Percentiles rank a stretch among this genome's conserved stretches.
phyloP scores from a whole-genome alignment of 2,329 filamentous ascomycete genomes.

The Colletotrichum sp. region DNA sequence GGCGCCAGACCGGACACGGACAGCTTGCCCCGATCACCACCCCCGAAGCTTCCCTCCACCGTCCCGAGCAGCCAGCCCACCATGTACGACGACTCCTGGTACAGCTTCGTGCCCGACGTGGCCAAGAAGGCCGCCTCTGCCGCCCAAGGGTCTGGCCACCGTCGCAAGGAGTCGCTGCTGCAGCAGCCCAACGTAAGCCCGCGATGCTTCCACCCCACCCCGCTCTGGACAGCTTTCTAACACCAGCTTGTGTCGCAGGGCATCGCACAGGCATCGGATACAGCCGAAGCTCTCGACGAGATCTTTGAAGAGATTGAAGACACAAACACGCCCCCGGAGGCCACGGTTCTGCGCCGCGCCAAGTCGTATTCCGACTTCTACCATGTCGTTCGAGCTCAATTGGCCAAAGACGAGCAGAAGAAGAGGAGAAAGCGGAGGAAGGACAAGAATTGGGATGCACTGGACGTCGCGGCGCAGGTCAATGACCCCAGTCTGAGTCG shows the following conservation, averaged over 20 bases:
- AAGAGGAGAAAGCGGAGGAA: slow-evolving; percentile 44
- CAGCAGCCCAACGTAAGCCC: slow-evolving; percentile 66
- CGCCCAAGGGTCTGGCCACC: slow-evolving; percentile 56
- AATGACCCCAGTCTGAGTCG: slow-evolving; percentile 22
- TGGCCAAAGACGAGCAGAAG: slow-evolving; percentile 54
- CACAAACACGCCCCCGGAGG: slow-evolving; percentile 66
- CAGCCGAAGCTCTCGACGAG: slow-evolving; percentile 61
- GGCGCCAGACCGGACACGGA: slow-evolving; percentile 3
- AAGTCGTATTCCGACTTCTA: slow-evolving; percentile 84
- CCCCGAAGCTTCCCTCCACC: background rate
- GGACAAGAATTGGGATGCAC: slow-evolving; percentile 55
- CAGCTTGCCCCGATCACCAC: background rate
- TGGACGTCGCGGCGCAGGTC: slow-evolving; percentile 38
- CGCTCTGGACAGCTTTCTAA: slow-evolving; percentile 26
- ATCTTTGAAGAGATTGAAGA: slow-evolving; percentile 62
- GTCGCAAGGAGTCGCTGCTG: slow-evolving; percentile 72
- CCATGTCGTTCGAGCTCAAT: slow-evolving; percentile 62
- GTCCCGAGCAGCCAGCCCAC: slow-evolving; percentile 19
- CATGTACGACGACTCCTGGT: slow-evolving; percentile 89
- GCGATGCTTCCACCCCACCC: background rate
- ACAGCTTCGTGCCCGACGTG: slow-evolving; percentile 74
- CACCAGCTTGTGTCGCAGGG: slow-evolving; percentile 43
- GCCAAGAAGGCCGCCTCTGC: slow-evolving; percentile 53
- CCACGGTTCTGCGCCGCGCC: slow-evolving; percentile 68
- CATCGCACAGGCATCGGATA: slow-evolving; percentile 54